A percentile compares a stretch with the other conserved stretches of the same genome.
phyloP scores from a whole-genome alignment of 306 rosid genomes.

The Begonia loranthoides region DNA sequence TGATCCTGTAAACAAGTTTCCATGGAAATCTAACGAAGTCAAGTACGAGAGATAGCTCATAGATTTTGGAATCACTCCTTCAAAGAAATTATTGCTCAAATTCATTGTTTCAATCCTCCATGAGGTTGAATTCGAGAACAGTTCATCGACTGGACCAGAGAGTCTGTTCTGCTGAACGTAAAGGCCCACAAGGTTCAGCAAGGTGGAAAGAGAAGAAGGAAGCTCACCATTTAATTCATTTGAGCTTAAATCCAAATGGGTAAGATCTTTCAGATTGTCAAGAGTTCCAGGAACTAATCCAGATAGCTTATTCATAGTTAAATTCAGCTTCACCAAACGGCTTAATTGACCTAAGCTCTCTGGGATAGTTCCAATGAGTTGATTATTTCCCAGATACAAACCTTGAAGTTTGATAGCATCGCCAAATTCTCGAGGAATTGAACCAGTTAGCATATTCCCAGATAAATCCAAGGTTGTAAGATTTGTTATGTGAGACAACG shows the following conservation, averaged over 20 bases:
- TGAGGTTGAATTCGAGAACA: conserved; percentile 48
- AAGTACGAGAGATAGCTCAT: conserved; percentile 72
- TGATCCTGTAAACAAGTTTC: conserved; percentile 46
- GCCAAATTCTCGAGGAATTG: conserved; percentile 66
- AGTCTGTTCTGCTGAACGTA: conserved; percentile 74
- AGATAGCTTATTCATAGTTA: conserved; percentile 59
- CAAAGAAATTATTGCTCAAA: conserved; percentile 50
- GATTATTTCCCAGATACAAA: conserved; percentile 59
- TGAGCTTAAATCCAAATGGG: conserved; percentile 68
- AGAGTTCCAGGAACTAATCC: conserved; percentile 58
- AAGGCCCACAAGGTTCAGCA: conserved; percentile 62
- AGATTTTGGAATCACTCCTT: conserved; percentile 52
- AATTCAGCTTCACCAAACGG: conserved; percentile 78
- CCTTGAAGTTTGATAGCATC: conserved; percentile 71
- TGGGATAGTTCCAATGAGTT: conserved; percentile 53
- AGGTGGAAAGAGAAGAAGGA: conserved; percentile 55
- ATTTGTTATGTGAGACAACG: conserved; percentile 49
- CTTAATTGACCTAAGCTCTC: conserved; percentile 44
- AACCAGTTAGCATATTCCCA: conserved; percentile 59
- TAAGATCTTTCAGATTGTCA: conserved; percentile 52
- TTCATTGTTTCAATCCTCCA: conserved; percentile 90
- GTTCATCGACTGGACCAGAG: conserved; percentile 40
- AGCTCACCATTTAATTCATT: conserved; percentile 66
- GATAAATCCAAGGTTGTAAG: conserved; percentile 89
- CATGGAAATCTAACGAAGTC: conserved; percentile 72